These are phyloP conservation scores for Chytriomyces confervae DNA, from an alignment of 192 early-diverging fungal genomes.

Conservation along the genomic window DNA sequence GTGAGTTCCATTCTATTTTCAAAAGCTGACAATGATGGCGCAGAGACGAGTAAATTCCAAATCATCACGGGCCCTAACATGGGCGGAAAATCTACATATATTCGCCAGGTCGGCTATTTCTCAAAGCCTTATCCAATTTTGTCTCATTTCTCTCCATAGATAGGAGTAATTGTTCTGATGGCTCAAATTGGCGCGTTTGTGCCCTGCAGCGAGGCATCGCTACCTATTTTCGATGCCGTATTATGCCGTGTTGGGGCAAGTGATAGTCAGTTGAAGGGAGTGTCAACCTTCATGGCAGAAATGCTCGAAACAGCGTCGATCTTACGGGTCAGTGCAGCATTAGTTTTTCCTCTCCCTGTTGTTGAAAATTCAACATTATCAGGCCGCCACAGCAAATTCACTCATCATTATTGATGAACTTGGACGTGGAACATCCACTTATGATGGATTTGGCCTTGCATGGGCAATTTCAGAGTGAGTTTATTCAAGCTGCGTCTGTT, in stretches of 20 bases:
- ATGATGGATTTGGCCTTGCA: conserved; percentile 97
- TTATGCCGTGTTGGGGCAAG: conserved; percentile 93
- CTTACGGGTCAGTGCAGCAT: conserved; percentile 60
- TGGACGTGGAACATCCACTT: conserved; percentile 96
- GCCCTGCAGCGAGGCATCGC: conserved; percentile 72
- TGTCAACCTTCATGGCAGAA: conserved; percentile 94
- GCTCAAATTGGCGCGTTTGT: conserved; percentile 95
- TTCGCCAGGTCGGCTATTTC: conserved; percentile 71
- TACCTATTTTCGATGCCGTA: conserved; percentile 86
- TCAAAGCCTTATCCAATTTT: background rate
- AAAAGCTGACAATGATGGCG: background rate
- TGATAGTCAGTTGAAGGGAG: conserved; percentile 89
- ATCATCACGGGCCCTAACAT: conserved; percentile 99
- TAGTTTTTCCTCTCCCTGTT: conserved; percentile 10
- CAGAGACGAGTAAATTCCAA: conserved; percentile 64
- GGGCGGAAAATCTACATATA: conserved; percentile 98
- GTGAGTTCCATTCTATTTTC: background rate
- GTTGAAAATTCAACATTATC: background rate
- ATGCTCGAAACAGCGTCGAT: conserved; percentile 89
- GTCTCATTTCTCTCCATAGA: conserved; percentile 46
- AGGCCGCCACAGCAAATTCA: conserved; percentile 79
- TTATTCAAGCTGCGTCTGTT: background rate
- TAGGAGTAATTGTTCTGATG: conserved; percentile 92
- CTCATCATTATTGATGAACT: conserved; percentile 96
- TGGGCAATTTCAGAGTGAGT: conserved; percentile 94